Percentiles rank a stretch among this genome's conserved stretches.
These are phyloP conservation scores for Dictyostelium purpureum DNA, from an alignment of 78 protist species.

Conservation along the genomic window DNA sequence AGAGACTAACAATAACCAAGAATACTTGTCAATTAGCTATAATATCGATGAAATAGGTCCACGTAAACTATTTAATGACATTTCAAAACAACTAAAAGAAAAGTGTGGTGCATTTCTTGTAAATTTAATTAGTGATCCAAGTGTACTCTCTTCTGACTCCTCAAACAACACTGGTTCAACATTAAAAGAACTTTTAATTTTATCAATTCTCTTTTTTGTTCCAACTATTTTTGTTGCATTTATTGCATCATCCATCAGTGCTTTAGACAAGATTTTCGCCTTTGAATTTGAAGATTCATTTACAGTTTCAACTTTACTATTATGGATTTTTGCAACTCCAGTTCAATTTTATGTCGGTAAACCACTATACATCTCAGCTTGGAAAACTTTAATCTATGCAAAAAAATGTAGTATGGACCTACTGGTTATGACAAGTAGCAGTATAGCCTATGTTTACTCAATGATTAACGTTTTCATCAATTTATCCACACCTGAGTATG, in stretches of 20 bases:
- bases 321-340: conserved; percentile 55
- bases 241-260: background rate
- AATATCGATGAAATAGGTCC: conserved; percentile 41
- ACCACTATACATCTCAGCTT: conserved; percentile 72
- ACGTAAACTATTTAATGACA: background rate
- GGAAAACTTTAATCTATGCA: conserved; percentile 29
- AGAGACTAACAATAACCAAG: background rate
- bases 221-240: conserved; percentile 24
- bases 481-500: background rate
- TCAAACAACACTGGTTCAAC: too few species aligned
- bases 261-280: background rate
- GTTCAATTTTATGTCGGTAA: conserved; percentile 76
- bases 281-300: background rate
- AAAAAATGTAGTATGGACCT: conserved; percentile 83
- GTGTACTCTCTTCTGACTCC: too few species aligned
- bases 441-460: conserved; percentile 88
- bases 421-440: conserved; percentile 66
- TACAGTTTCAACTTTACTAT: background rate
- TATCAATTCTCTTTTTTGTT: conserved; percentile 6
- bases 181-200: background rate
- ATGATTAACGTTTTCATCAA: conserved; percentile 19
- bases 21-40: background rate
- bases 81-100: background rate
- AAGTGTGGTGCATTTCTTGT: background rate
- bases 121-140: too few species aligned